phyloP scores from a whole-genome alignment of 2,329 filamentous ascomycete species.

The Periconia sp. region DNA sequence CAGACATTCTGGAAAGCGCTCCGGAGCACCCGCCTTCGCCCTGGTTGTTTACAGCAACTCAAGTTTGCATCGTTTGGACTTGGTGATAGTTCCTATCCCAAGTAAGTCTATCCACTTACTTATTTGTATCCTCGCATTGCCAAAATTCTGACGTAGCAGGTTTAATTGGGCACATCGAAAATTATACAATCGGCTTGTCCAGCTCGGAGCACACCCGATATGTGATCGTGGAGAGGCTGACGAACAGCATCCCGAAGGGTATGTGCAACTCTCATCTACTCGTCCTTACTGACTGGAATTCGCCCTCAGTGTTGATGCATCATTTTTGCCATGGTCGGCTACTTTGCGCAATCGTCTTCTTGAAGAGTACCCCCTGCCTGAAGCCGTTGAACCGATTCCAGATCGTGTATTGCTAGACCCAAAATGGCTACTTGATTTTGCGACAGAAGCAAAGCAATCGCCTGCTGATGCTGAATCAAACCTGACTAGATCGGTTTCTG shows the following conservation, averaged over 20 bases:
- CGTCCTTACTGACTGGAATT: neutral
- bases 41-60: conserved; percentile 67
- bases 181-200: conserved; percentile 77
- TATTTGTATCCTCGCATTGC: neutral
- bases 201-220: conserved; percentile 78
- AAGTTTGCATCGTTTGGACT: conserved; percentile 86
- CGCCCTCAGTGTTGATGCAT: conserved; percentile 71
- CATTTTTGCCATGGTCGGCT: conserved; percentile 76
- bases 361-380: conserved; percentile 67
- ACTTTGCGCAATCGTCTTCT: conserved; percentile 68
- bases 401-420: conserved; percentile 74
- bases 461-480: neutral
- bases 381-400: conserved; percentile 69
- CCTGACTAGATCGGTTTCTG: neutral
- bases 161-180: conserved; percentile 94
- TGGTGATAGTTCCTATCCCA: conserved; percentile 91
- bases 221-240: conserved; percentile 84
- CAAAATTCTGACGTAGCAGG: conserved; percentile 47
- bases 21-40: conserved; percentile 73
- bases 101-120: conserved; percentile 56
- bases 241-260: conserved; percentile 92
- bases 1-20: conserved; percentile 82
- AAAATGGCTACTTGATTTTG: conserved; percentile 64
- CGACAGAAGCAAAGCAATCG: conserved; percentile 15
- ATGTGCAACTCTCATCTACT: conserved; percentile 35